Evolutionary conservation across 768 basidiomycete genomes (phyloP).

Genomic region (Kondoa subrosea): DNA sequence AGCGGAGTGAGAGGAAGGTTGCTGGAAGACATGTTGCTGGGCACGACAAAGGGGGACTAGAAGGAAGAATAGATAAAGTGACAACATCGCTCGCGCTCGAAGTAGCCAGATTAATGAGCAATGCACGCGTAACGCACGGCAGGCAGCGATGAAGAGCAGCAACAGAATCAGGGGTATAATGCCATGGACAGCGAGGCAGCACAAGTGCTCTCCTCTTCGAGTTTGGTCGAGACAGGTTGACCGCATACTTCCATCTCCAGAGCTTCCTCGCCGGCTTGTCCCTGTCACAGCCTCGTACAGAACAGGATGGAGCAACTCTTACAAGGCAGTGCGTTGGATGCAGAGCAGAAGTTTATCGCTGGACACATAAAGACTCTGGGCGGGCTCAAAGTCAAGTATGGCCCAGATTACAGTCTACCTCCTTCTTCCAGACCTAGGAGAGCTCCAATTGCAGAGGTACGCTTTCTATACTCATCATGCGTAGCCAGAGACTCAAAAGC

Average conservation of each 20-base stretch:
- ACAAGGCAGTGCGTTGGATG: not conserved
- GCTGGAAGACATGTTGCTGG: not conserved
- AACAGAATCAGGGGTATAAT: not conserved
- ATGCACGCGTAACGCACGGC: too few relatives aligned
- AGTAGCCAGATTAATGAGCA: too few relatives aligned
- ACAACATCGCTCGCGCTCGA: too few relatives aligned
- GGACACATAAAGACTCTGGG: not conserved
- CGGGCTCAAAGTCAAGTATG: conserved; percentile 7
- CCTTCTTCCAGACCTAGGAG: not conserved
- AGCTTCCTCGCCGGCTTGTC: too few relatives aligned
- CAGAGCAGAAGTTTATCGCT: not conserved
- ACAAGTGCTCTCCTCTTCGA: too few relatives aligned
- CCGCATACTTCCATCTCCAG: too few relatives aligned
- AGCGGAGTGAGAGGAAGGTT: conserved; percentile 18
- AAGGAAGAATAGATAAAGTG: not conserved
- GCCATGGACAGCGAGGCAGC: not conserved
- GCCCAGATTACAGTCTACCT: not conserved
- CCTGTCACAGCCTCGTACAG: too few relatives aligned
- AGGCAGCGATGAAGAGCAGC: not conserved
- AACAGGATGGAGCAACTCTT: not conserved
- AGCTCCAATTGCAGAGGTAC: not conserved
- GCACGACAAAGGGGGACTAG: not conserved
- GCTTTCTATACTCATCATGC: not conserved
- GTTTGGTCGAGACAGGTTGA: too few relatives aligned
- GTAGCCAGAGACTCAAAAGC: not conserved